These are phyloP conservation scores for Bjerkandera adusta DNA, from an alignment of 1,284 basidiomycete genomes.

Conservation along the genomic window DNA sequence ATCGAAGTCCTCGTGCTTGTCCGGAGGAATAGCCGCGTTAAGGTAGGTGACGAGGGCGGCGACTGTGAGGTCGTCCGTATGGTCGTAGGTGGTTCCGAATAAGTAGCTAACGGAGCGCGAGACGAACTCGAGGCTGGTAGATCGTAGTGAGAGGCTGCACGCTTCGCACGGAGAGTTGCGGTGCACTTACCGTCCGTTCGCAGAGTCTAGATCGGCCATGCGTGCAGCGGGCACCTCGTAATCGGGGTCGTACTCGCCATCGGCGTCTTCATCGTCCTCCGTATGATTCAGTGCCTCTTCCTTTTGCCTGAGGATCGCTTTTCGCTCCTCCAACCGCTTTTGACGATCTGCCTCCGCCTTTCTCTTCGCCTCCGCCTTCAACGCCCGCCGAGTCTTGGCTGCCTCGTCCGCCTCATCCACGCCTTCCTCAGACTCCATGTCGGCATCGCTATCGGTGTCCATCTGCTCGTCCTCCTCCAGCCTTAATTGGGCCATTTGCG, in stretches of 20 bases:
- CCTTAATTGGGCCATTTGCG: slow-evolving; percentile 28
- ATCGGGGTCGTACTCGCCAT: slow-evolving; percentile 24
- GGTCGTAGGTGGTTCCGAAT: slow-evolving; percentile 61
- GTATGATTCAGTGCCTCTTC: slow-evolving; percentile 14
- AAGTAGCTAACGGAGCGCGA: slow-evolving; percentile 56
- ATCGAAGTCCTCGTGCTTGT: slow-evolving; percentile 79
- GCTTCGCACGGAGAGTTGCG: too few species aligned
- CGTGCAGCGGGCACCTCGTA: slow-evolving; percentile 21
- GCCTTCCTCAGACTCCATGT: slow-evolving; percentile 27
- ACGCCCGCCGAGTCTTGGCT: slow-evolving; percentile 17
- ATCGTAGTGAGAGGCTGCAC: too few species aligned
- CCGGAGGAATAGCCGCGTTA: slow-evolving; percentile 68
- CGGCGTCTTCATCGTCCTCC: slow-evolving; percentile 25
- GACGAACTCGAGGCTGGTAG: slow-evolving; percentile 53
- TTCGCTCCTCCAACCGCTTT: slow-evolving; percentile 20
- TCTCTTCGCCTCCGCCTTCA: slow-evolving; percentile 19
- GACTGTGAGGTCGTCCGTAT: slow-evolving; percentile 63
- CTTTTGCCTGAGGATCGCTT: slow-evolving; percentile 11
- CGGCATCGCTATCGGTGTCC: slow-evolving; percentile 18
- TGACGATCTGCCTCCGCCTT: slow-evolving; percentile 20
- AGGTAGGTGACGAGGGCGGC: slow-evolving; percentile 65
- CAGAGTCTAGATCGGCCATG: slow-evolving; percentile 55
- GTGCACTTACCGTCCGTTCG: slow-evolving; percentile 52
- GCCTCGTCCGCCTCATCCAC: slow-evolving; percentile 23
- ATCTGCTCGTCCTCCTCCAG: slow-evolving; percentile 18